These are phyloP conservation scores for Nigrograna mackinnonii DNA, from an alignment of 2,329 filamentous ascomycete species.

Conservation along the genomic window DNA sequence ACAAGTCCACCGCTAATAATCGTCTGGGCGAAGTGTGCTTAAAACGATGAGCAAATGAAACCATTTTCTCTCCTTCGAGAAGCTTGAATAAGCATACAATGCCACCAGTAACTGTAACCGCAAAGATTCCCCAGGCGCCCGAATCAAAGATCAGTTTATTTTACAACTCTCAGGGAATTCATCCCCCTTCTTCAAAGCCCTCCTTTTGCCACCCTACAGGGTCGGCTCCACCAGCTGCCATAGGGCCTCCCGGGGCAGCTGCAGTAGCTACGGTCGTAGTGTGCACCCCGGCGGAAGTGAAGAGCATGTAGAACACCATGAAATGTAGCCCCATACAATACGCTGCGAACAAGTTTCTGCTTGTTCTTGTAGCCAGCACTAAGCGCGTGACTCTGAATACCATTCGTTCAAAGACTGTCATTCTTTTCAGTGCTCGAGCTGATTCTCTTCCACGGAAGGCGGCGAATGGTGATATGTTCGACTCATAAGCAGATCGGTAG, in stretches of 20 bases:
- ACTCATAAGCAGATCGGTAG: conserved; percentile 91
- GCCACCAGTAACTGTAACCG: too few species aligned
- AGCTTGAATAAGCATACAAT: too few species aligned
- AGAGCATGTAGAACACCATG: conserved; percentile 83
- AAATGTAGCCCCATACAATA: conserved; percentile 91
- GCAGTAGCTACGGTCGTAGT: conserved; percentile 55
- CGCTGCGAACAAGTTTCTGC: conserved; percentile 88
- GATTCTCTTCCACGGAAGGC: conserved; percentile 94
- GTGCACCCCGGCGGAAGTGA: conserved; percentile 75
- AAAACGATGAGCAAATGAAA: too few species aligned
- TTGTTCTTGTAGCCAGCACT: conserved; percentile 86
- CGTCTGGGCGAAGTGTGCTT: too few species aligned
- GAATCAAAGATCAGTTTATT: too few species aligned
- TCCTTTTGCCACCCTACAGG: conserved; percentile 40
- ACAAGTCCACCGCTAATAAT: too few species aligned
- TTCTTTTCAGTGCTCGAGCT: conserved; percentile 84
- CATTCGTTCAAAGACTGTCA: conserved; percentile 87
- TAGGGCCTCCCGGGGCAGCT: conserved; percentile 30
- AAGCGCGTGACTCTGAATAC: conserved; percentile 91
- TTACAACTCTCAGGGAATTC: too few species aligned
- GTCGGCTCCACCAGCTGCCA: conserved; percentile 26
- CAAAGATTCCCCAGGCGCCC: too few species aligned
- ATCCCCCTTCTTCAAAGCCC: conserved; percentile 33
- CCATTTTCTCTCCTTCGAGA: too few species aligned
- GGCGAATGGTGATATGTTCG: conserved; percentile 92